phyloP scores from a whole-genome alignment of 768 basidiomycete genomes.

The Trametes cinnabarina region DNA sequence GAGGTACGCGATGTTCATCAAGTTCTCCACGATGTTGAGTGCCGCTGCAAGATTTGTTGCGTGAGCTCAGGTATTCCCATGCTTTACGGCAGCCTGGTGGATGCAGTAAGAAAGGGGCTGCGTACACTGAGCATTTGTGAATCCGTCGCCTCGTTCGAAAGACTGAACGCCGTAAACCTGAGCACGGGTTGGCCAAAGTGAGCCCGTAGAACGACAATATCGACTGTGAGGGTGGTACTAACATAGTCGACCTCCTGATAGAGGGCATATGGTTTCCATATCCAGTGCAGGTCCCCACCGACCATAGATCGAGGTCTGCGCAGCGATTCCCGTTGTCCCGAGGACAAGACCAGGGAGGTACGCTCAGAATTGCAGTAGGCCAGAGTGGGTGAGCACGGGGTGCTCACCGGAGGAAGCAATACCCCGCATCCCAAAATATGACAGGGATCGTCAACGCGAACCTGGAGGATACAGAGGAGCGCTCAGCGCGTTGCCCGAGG shows the following conservation, averaged over 20 bases:
- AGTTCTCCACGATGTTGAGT: slow-evolving; percentile 75
- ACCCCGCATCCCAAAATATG: slow-evolving; percentile 78
- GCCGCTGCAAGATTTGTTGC: slow-evolving; percentile 47
- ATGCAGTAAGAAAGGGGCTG: background rate
- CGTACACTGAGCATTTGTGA: slow-evolving; percentile 83
- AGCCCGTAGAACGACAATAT: background rate
- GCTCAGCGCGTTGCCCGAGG: slow-evolving; percentile 1
- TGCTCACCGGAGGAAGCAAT: slow-evolving; percentile 76
- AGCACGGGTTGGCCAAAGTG: background rate
- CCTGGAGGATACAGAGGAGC: slow-evolving; percentile 36
- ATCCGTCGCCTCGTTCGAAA: slow-evolving; percentile 66
- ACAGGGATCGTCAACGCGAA: slow-evolving; percentile 63
- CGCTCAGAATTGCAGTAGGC: background rate
- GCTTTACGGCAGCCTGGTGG: background rate
- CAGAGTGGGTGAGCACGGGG: background rate
- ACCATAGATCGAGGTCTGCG: slow-evolving; percentile 79
- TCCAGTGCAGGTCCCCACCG: slow-evolving; percentile 89
- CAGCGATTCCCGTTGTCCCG: too few relatives aligned
- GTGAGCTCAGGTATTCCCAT: background rate
- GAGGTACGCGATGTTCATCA: slow-evolving; percentile 72
- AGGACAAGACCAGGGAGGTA: background rate
- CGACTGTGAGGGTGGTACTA: slow-evolving; percentile 17
- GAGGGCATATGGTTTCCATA: slow-evolving; percentile 80
- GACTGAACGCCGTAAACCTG: slow-evolving; percentile 75
- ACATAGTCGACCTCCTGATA: slow-evolving; percentile 66